Base-by-base conservation (phyloP, 768 basidiomycete species). In the Tulasnella sp. region DNA sequence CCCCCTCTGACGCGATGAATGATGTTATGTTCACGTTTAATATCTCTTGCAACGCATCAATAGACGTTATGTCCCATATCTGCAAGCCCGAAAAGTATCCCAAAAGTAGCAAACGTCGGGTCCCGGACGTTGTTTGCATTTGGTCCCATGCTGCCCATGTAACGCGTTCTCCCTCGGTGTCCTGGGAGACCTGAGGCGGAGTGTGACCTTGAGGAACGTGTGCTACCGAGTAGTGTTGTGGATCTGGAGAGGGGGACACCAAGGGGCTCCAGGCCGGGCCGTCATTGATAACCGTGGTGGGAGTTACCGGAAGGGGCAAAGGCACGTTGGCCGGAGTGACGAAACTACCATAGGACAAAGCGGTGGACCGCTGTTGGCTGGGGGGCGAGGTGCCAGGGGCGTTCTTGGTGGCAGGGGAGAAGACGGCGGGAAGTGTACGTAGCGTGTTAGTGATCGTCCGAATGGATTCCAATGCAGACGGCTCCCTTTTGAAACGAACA, bases 51-150 rank as follows among this genome's bases (percentile, higher is more conserved):
- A 80, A 72, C 1, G 73, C 62, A 54, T 69, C 75, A 7, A 83
- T 66, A 59, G 76, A 71, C 11, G 75, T 72, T 62, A 77, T 78
- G 61, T 83, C 80, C 81, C 81, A 84, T 17, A 82, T 70, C 63
- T 82, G 77, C 37, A 84, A 63, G 4, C 77, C 76, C 12, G 69
- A 67, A 12, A 64, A 59, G 64, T 82, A 83, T 4, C 74, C 80
- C 14, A 82, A 68, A 49, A 83, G 65, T 9, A 82, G 71, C 5
- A 81, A 62, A 23, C 73, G 70, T 40, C 76, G 75, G 32, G 29
- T 6, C n/a, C 41, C 59, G 17, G 48, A 59, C 25, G 32, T 61
- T 27, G 35, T 43, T 19, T 53, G 59, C 42, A 72, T 42, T 9
- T 56, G 51, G 57, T 77, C 76, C 75, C 75, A 79, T 27, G 67